Evolutionary conservation across 2,329 filamentous ascomycete genomes (phyloP).

Genomic region (Colletotrichum tanaceti): DNA sequence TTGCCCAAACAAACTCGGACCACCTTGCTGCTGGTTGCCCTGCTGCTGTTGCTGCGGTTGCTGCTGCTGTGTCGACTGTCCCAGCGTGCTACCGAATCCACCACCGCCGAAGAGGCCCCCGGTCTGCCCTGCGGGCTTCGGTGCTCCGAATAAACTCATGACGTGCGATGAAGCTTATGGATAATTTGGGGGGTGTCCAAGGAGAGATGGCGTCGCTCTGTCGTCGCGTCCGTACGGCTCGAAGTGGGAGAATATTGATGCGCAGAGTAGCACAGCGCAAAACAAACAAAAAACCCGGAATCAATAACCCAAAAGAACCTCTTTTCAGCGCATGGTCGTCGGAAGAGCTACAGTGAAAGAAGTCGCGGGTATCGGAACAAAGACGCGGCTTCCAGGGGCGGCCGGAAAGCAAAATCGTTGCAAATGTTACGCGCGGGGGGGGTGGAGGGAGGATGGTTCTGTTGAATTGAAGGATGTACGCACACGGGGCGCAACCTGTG

Average conservation of each 20-base stretch:
- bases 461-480: too few species aligned
- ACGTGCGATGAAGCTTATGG: conserved; percentile 46
- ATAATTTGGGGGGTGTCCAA: conserved; percentile 18
- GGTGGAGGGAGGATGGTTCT: too few species aligned
- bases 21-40: conserved; percentile 45
- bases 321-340: conserved; percentile 32
- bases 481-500: too few species aligned
- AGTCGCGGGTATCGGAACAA: conserved; percentile 29
- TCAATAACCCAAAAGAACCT: conserved; percentile 7
- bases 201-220: background rate
- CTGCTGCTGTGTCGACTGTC: conserved; percentile 52
- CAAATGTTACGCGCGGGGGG: background rate
- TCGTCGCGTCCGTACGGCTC: background rate
- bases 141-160: conserved; percentile 52
- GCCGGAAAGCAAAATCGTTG: background rate
- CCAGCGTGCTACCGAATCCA: conserved; percentile 49
- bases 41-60: conserved; percentile 51
- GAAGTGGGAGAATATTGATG: background rate
- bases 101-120: conserved; percentile 42
- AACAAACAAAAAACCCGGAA: too few species aligned
- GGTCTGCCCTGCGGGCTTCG: conserved; percentile 49
- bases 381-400: background rate
- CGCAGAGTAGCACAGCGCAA: conserved; percentile 24
- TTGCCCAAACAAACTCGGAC: conserved; percentile 55
- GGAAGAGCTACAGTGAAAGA: background rate